phyloP scores from a whole-genome alignment of 2,329 filamentous ascomycete genomes.

The Davidsoniella virescens region DNA sequence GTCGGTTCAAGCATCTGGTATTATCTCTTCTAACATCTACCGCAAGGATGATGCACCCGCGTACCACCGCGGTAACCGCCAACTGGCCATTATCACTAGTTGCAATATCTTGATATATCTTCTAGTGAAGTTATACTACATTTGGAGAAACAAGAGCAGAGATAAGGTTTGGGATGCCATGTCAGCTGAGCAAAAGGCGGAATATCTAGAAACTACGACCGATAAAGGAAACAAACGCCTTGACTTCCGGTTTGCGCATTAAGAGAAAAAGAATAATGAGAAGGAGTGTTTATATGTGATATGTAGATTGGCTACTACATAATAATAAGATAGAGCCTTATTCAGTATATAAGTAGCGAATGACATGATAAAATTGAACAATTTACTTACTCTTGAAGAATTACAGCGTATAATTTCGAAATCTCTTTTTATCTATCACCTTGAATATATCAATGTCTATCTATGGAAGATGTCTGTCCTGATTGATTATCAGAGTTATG shows the following conservation, averaged over 20 bases:
- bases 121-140: conserved; percentile 35
- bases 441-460: too few relatives aligned
- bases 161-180: conserved; percentile 31
- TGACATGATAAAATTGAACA: too few relatives aligned
- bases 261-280: conserved; percentile 6
- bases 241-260: conserved; percentile 27
- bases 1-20: conserved; percentile 20
- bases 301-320: too few relatives aligned
- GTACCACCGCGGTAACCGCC: conserved; percentile 30
- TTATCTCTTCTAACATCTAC: conserved; percentile 27
- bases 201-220: conserved; percentile 23
- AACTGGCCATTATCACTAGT: conserved; percentile 30
- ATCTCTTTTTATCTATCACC: too few relatives aligned
- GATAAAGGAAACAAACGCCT: conserved; percentile 30
- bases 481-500: too few relatives aligned
- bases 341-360: too few relatives aligned
- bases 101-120: conserved; percentile 34
- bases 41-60: conserved; percentile 20
- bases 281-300: too few relatives aligned
- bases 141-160: conserved; percentile 28
- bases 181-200: conserved; percentile 23
- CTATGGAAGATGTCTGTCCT: too few relatives aligned
- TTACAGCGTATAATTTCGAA: too few relatives aligned
- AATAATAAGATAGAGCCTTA: too few relatives aligned
- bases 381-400: too few relatives aligned